phyloP scores from a whole-genome alignment of 2,329 filamentous ascomycete genomes.

The Neonectria hederae region DNA sequence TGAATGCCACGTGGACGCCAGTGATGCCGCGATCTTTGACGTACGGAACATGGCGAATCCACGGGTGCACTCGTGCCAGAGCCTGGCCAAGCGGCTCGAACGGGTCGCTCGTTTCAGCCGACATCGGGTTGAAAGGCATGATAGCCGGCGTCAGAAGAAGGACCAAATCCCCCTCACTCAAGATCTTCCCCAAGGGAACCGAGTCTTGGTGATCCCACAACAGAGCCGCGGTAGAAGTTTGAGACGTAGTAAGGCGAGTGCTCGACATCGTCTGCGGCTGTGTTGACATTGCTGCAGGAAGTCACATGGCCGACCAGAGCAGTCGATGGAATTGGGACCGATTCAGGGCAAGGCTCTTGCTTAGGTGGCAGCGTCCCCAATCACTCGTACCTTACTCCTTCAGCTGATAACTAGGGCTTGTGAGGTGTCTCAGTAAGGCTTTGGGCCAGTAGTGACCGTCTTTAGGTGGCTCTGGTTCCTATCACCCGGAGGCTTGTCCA shows the following conservation, averaged over 20 bases:
- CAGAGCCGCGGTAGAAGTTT: conserved; percentile 40
- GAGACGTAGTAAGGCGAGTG: conserved; percentile 18
- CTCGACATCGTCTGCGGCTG: conserved; percentile 35
- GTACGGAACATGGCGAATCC: conserved; percentile 78
- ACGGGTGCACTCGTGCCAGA: conserved; percentile 66
- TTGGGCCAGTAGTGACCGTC: conserved; percentile 14
- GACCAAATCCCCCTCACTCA: conserved; percentile 63
- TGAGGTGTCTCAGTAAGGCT: conserved; percentile 1
- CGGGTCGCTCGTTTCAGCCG: conserved; percentile 65
- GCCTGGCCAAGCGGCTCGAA: conserved; percentile 76
- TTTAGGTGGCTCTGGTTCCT: conserved; percentile 11
- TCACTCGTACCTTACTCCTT: conserved; percentile 21
- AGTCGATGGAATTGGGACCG: conserved; percentile 13
- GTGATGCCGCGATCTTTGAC: conserved; percentile 71
- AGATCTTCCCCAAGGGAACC: conserved; percentile 57
- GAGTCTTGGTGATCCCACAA: conserved; percentile 56
- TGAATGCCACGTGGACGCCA: conserved; percentile 68
- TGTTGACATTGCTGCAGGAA: conserved; percentile 25
- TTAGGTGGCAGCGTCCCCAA: conserved; percentile 27
- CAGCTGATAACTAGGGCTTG: background rate
- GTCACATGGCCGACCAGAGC: conserved; percentile 35
- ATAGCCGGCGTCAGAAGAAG: conserved; percentile 69
- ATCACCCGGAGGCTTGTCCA: conserved; percentile 10
- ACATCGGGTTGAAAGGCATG: conserved; percentile 54
- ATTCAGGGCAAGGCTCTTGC: conserved; percentile 8